Base-by-base conservation (phyloP, 225 moss, liverwort and hornwort genomes). In the Antitrichia curtipendula region DNA sequence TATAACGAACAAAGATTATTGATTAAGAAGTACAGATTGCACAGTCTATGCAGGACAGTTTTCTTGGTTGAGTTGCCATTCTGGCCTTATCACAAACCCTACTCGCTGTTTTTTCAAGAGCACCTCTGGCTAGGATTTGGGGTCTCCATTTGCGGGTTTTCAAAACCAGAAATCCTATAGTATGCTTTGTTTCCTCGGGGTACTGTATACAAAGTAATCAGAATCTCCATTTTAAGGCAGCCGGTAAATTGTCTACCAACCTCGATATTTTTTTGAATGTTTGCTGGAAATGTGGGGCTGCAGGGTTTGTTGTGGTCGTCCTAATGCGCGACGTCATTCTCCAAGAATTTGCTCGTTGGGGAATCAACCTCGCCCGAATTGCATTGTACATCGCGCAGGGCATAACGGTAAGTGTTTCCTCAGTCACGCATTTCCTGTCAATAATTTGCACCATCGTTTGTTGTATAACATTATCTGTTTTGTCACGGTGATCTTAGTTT, bases 261-360 rank as follows among this genome's bases (percentile, higher is more conserved):
- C 60, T 85, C 2, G 69, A 85, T 23, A 15, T 74, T n/a, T 83
- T 58, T 64, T 79, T 74, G 57, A 80, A 79, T 59, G 27, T 68
- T 78, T 75, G 53, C 79, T 79, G 78, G 43, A 61, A 74, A 82
- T 82, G 52, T 89, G 88, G 34, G 40, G 40, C 70, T 75, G 69
- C 88, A 94, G 94, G 90, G 58, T 87, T 93, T 63, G 60, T 70
- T 82, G 47, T 91, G 41, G 60, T 93, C 58, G 88, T 94, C 72
- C 81, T 94, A 38, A 93, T 94, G 94, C 91, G 94, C 52, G 38
- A 82, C 70, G 90, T 90, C 53, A 94, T 94, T n/a, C 61, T 93
- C 78, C 87, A 82, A 82, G 94, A 94, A 69, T 21, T 94, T 65
- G 91, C 87, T 86, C 69, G 53, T 56, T 93, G 92, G 94, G 92